phyloP scores from a whole-genome alignment of 208 protist species.

The Trypanosoma boissoni region DNA sequence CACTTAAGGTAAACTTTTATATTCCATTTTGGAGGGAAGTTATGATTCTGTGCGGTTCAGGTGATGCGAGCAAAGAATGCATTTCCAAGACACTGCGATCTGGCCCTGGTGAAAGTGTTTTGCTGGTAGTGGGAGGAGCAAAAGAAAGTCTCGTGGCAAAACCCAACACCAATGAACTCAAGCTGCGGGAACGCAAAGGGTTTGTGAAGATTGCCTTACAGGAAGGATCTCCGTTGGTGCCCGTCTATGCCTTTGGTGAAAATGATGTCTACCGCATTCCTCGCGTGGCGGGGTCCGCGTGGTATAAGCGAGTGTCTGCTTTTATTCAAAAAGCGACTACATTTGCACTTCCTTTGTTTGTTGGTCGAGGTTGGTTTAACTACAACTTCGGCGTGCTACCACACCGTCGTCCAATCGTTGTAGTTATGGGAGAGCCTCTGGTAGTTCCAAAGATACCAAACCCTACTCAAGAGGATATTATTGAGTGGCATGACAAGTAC shows the following conservation, averaged over 20 bases:
- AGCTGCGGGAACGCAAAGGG: constrained; percentile 69
- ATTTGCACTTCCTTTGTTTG: constrained; percentile 67
- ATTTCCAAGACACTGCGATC: constrained; percentile 66
- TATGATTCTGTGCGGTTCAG: constrained; percentile 49
- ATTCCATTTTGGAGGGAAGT: constrained; percentile 86
- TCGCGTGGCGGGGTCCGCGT: constrained; percentile 26
- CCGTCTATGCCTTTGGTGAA: constrained; percentile 86
- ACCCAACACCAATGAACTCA: constrained; percentile 73
- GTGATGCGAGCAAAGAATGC: constrained; percentile 76
- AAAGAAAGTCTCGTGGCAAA: constrained; percentile 67
- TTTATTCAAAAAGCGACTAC: constrained; percentile 42
- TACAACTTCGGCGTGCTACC: constrained; percentile 68
- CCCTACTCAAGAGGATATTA: constrained; percentile 61
- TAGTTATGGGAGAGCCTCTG: constrained; percentile 80
- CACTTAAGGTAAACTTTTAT: constrained; percentile 83
- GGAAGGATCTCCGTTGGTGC: constrained; percentile 71
- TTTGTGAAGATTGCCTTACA: constrained; percentile 88
- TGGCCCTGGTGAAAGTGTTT: constrained; percentile 72
- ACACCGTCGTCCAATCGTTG: constrained; percentile 67
- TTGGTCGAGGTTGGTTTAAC: constrained; percentile 80
- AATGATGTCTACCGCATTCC: constrained; percentile 77
- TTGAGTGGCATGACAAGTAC: constrained; percentile 76
- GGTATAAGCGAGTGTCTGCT: constrained; percentile 28
- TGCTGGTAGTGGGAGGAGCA: constrained; percentile 82
- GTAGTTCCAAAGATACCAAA: constrained; percentile 56